A percentile compares a stretch with the other conserved stretches of the same genome.
phyloP scores from a whole-genome alignment of 192 early-diverging fungal genomes.

The Dispira simplex region DNA sequence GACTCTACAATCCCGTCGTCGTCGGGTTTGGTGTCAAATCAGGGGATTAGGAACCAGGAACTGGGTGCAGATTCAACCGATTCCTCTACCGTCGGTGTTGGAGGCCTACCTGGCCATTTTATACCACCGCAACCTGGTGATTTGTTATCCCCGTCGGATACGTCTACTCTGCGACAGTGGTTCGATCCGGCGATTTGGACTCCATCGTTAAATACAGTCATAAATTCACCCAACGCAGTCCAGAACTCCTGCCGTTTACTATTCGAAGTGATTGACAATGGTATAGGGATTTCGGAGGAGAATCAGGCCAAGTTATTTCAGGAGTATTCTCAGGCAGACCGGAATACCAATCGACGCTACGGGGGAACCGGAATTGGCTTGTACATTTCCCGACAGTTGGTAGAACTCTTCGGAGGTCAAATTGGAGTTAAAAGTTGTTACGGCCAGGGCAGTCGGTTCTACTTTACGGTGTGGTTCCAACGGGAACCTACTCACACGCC shows the following conservation, averaged over 20 bases:
- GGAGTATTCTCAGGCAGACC: slow-evolving; percentile 71
- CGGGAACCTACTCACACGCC: slow-evolving; percentile 1
- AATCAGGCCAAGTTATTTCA: slow-evolving; percentile 64
- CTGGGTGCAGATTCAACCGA: neutral
- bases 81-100: neutral
- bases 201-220: neutral
- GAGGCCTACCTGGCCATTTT: neutral
- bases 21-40: neutral
- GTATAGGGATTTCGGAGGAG: slow-evolving; percentile 71
- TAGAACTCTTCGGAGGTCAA: slow-evolving; percentile 59
- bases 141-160: neutral
- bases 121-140: neutral
- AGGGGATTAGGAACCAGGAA: too few relatives aligned
- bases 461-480: slow-evolving; percentile 48
- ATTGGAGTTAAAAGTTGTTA: slow-evolving; percentile 61
- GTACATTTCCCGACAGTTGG: slow-evolving; percentile 65
- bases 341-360: slow-evolving; percentile 67
- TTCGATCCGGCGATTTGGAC: neutral
- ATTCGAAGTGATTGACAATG: slow-evolving; percentile 48
- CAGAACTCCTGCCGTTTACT: neutral
- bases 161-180: neutral
- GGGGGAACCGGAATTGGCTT: slow-evolving; percentile 78
- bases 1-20: neutral
- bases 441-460: slow-evolving; percentile 63
- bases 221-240: neutral